phyloP scores from a whole-genome alignment of 495 filamentous ascomycete genomes.

The Achaetomiella virescens region DNA sequence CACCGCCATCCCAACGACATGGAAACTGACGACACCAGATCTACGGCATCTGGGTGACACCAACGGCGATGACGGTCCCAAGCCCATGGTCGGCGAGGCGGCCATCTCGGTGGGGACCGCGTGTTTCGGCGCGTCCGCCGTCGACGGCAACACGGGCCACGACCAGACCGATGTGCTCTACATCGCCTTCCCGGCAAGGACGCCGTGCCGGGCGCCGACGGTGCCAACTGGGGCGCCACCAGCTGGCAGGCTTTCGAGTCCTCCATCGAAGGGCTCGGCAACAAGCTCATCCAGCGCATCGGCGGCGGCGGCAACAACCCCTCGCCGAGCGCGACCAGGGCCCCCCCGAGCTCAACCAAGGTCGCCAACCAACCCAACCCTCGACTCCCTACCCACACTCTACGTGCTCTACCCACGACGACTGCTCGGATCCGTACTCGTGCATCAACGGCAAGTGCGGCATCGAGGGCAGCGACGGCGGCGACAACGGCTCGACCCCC shows the following conservation, averaged over 20 bases:
- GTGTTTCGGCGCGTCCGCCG: constrained; percentile 43
- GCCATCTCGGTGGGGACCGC: constrained; percentile 51
- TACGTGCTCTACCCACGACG: constrained; percentile 9
- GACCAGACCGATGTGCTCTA: constrained; percentile 48
- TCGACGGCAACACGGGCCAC: constrained; percentile 49
- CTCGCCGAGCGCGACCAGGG: background rate
- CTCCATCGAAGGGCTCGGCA: constrained; percentile 44
- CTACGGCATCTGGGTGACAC: constrained; percentile 63
- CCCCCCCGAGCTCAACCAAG: background rate
- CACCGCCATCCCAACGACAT: too few species aligned
- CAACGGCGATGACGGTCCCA: constrained; percentile 47
- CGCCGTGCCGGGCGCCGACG: constrained; percentile 43
- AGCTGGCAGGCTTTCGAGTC: constrained; percentile 42
- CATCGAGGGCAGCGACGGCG: background rate
- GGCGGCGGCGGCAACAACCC: background rate
- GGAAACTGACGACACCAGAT: background rate
- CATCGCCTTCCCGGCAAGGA: constrained; percentile 47
- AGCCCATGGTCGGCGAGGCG: constrained; percentile 49
- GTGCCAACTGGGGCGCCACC: constrained; percentile 45
- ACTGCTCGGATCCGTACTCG: constrained; percentile 16
- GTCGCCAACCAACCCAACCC: background rate
- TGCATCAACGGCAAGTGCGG: background rate
- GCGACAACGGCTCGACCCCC: background rate
- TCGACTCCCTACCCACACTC: constrained; percentile 14
- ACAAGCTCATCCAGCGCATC: constrained; percentile 30